Conservation (phyloP, 2,329 filamentous ascomycete genomes). For the Hymenoscyphus albidus region DNA sequence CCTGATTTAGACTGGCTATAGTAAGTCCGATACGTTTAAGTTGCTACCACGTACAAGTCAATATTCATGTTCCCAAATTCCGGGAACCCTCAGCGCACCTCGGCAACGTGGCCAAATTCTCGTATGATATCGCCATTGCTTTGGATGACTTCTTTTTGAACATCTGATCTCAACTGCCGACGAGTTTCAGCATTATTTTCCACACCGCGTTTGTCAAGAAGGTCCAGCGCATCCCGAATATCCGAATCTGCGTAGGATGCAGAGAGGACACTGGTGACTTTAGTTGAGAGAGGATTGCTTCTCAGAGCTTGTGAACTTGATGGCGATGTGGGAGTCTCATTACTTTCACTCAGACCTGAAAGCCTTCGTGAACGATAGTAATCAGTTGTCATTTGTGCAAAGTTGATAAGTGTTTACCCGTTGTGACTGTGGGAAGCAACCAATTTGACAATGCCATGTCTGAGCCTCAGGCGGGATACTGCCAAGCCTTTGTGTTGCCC, state of each 20-base stretch:
- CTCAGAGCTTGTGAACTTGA: conserved; percentile 31
- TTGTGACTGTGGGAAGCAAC: not conserved
- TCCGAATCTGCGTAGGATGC: conserved; percentile 90
- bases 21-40: conserved; percentile 76
- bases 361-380: conserved; percentile 27
- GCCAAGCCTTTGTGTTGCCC: too few relatives aligned
- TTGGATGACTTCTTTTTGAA: conserved; percentile 89
- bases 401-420: not conserved
- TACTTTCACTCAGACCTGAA: conserved; percentile 25
- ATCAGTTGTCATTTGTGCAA: conserved; percentile 27
- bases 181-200: conserved; percentile 74
- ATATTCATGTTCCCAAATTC: conserved; percentile 5
- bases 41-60: conserved; percentile 57
- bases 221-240: conserved; percentile 76
- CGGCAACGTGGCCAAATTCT: conserved; percentile 85
- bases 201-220: conserved; percentile 69
- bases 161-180: conserved; percentile 72
- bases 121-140: conserved; percentile 85
- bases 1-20: conserved; percentile 73
- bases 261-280: conserved; percentile 81
- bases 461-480: not conserved
- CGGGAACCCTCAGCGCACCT: conserved; percentile 49
- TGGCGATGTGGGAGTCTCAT: conserved; percentile 24
- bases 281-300: conserved; percentile 67
- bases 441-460: not conserved